phyloP scores from a whole-genome alignment of 192 early-diverging fungal species.

The Phycomyces blakesleeanus region DNA sequence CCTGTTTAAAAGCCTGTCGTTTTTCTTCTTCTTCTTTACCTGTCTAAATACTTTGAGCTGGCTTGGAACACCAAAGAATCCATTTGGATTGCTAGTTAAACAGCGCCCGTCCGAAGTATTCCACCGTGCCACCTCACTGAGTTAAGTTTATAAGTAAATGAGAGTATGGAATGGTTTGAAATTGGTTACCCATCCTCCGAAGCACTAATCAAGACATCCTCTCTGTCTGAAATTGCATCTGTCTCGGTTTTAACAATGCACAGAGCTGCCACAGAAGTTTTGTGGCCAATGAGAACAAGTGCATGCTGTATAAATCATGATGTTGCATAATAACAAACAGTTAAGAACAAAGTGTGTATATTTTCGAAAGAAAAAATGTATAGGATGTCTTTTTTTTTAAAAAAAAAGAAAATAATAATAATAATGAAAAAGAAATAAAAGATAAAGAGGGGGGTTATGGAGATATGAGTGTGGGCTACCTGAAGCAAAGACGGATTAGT shows the following conservation, averaged over 20 bases:
- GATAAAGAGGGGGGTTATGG: no score
- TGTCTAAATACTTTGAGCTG: slow-evolving; percentile 41
- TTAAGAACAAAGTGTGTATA: not conserved
- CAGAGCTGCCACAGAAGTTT: slow-evolving; percentile 42
- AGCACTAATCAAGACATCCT: slow-evolving; percentile 52
- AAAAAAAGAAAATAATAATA: no score
- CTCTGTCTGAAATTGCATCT: slow-evolving; percentile 34
- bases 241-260: slow-evolving; percentile 36
- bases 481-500: slow-evolving; percentile 2
- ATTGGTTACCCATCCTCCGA: slow-evolving; percentile 51
- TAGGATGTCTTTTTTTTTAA: no score
- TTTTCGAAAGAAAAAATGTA: no score
- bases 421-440: no score
- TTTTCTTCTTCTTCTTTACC: no score
- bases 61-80: slow-evolving; percentile 44
- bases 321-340: not conserved
- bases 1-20: no score
- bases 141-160: not conserved
- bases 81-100: slow-evolving; percentile 36
- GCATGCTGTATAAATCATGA: slow-evolving; percentile 23
- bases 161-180: not conserved
- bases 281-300: slow-evolving; percentile 48
- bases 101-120: slow-evolving; percentile 52
- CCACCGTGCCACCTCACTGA: slow-evolving; percentile 48
- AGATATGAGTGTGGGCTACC: no score